Base-by-base conservation (phyloP, 2,329 filamentous ascomycete species). In the Biscogniauxia mediterranea region DNA sequence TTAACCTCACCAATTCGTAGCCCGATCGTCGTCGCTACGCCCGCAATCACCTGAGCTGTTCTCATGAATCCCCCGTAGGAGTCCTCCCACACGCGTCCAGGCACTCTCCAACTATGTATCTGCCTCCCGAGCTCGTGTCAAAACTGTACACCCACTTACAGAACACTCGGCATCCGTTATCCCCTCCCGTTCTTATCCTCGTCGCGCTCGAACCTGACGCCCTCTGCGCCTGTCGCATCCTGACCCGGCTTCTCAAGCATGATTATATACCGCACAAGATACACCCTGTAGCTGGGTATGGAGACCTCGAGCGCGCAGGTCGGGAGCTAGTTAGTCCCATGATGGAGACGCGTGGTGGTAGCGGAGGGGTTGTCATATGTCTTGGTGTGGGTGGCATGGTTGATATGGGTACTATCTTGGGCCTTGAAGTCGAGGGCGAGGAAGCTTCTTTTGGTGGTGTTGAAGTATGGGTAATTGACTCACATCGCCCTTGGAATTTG, bases 181-280 rank as follows among this genome's bases (percentile, higher is more conserved):
- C 93, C 19, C 91, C 94, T 49, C 93, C 93, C 0, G 92, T 98
- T 58, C 84, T 98, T 25, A 87, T 99, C 65, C 90, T 99, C 60
- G 93, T 93, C 66, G 91, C 94, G 42, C 90, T 98, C 74, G 94
- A 97, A 73, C 93, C 95, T 59, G 95, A 99, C 79, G 91, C 95
- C 65, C 87, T 99, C 64, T 98, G 94, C 77, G 95, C 93, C 64
- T 96, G 93, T 75, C 92, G 93, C 64, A 97, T 99, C 63, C 86
- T 99, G 54, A 96, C 94, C 2, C 85, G 90, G 56, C 84, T 99
- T n/a, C 83, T 99, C 63, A 97, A 96, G 78, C 90, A 94, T 82
- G 95, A 99, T 81, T 98, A 96, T 74, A 96, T 99, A 69, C 91
- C 90, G 15, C 94, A 98, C 80, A 98, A 97, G 78, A 97, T 98